Conservation (phyloP, 306 rosid species). For the Acacia acuminata region DNA sequence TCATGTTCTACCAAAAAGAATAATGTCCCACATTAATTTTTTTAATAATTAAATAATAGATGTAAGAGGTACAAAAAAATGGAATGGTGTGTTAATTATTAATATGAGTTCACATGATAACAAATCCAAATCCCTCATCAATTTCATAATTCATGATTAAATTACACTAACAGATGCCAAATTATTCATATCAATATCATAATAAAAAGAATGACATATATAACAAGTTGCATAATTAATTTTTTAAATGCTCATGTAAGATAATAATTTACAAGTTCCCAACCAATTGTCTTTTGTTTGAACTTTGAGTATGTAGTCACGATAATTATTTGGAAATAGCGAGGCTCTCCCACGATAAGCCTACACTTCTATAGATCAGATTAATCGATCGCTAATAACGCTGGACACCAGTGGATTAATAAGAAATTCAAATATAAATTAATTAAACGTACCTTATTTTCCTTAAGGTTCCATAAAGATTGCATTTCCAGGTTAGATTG, state of each 20-base stretch:
- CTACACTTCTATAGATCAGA: fast-evolving
- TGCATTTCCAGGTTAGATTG: constrained; percentile 74
- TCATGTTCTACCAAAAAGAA: too few relatives aligned
- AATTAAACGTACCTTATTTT: constrained; percentile 20
- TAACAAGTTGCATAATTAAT: neutral
- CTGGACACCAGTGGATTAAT: too few relatives aligned
- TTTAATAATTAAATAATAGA: neutral
- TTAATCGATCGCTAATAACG: too few relatives aligned
- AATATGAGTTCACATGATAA: neutral
- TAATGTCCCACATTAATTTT: too few relatives aligned
- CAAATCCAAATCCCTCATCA: neutral
- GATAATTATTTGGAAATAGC: too few relatives aligned
- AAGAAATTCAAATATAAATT: too few relatives aligned
- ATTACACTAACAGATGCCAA: neutral
- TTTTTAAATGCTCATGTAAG: neutral
- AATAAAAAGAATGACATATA: too few relatives aligned
- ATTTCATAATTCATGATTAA: neutral
- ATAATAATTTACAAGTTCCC: too few relatives aligned
- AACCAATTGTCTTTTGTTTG: too few relatives aligned
- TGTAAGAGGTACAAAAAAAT: neutral
- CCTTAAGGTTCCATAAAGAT: constrained; percentile 61
- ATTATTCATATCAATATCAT: neutral
- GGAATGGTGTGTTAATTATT: neutral
- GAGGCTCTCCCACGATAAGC: too few relatives aligned
- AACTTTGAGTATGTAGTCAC: too few relatives aligned